Base-by-base conservation (phyloP, 176 grass and related monocot genomes). In the Carex pumila region DNA sequence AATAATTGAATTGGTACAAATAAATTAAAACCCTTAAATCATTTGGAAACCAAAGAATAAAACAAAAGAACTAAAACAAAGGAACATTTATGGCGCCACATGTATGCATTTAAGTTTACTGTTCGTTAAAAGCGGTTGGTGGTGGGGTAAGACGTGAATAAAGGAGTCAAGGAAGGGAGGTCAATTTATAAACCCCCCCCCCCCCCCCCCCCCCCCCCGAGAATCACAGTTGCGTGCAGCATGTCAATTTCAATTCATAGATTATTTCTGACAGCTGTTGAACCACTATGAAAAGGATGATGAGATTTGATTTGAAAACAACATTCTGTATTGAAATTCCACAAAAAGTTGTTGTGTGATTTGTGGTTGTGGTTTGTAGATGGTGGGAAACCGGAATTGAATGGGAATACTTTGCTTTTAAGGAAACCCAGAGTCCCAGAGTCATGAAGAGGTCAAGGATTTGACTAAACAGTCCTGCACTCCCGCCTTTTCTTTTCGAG, bases 221-320 rank as follows among this genome's bases (percentile, higher is more conserved):
- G 29, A 41, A 57, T 39, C 30, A 81, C 77, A 61, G 30, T 63
- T 75, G 43, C 13, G 12, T 54, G 4, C 71, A 54, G 71, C 13
- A 75, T 22, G 47, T 75, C 71, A 75, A 75, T 75, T 30, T 75
- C 71, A 75, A 14, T 54, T 32, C 64, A 41, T 6, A 53, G 19
- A 55, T 5, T 65, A 15, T 63, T 68, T 61, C 61, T 59, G 39
- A 77, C 85, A 90, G 85, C 80, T 81, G 80, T 86, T 71, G 55
- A 87, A 87, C 85, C 60, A 87, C 88, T 90, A 58, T 10, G 18
- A 54, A 69, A 88, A 43, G 53, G 32, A 47, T 71, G 31, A 36
- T 65, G 62, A 66, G 5, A 43, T 32, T 69, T 9, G 11, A 75
- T 75, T 21, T n/a, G 65, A 82, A 60, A 71, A 53, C 18, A 63